Conservation (phyloP, 352 stramenopile species). For the Detonula confervacea region DNA sequence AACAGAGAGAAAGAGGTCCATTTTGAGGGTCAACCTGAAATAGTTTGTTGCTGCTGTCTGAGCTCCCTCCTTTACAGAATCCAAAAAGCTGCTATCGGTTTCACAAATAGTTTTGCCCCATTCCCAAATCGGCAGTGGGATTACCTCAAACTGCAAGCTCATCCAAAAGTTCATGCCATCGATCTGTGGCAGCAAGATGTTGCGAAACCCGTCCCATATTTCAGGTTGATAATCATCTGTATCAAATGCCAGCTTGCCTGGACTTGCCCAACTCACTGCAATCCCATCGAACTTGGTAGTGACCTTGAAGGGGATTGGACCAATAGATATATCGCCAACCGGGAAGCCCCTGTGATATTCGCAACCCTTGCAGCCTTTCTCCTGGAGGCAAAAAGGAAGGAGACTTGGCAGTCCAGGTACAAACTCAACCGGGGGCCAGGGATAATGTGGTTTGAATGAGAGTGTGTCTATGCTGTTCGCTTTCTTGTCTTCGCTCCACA, state of each 20-base stretch:
- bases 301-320: background rate
- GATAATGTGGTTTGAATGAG: background rate
- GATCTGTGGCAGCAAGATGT: background rate
- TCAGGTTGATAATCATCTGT: background rate
- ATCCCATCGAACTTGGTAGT: background rate
- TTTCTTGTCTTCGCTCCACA: background rate
- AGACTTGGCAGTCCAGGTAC: background rate
- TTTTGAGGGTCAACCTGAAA: background rate
- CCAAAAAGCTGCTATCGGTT: background rate
- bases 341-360: background rate
- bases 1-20: background rate
- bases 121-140: background rate
- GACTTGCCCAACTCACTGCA: background rate
- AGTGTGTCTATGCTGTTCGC: background rate
- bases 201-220: background rate
- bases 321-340: background rate
- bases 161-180: background rate
- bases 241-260: background rate
- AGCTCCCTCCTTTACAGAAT: too few species aligned
- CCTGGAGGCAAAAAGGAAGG: background rate
- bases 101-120: background rate
- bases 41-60: background rate
- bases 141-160: background rate
- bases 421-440: background rate
- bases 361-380: background rate